Conservation (phyloP, 257 asterid species). For the Primulina eburnea region DNA sequence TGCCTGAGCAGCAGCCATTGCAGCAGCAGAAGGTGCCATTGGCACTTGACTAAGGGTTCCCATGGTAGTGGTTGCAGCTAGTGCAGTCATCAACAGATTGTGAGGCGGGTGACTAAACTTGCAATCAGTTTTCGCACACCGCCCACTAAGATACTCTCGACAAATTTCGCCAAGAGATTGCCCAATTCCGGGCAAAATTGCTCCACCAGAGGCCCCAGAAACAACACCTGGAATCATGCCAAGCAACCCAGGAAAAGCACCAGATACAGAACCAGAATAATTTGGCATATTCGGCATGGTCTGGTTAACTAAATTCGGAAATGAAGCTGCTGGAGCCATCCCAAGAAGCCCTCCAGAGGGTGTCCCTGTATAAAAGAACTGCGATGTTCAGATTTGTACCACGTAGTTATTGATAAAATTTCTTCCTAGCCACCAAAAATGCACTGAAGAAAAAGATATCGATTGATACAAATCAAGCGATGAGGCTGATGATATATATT, state of each 20-base stretch:
- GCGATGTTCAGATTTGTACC: constrained; percentile 19
- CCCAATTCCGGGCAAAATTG: constrained; percentile 89
- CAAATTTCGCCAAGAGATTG: constrained; percentile 89
- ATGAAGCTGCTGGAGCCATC: constrained; percentile 63
- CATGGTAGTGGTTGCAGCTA: constrained; percentile 76
- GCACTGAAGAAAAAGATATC: background rate
- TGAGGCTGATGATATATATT: too few relatives aligned
- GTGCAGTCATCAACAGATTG: constrained; percentile 77
- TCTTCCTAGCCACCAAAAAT: constrained; percentile 10
- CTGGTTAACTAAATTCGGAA: constrained; percentile 80
- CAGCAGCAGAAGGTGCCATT: constrained; percentile 99
- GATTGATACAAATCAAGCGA: too few relatives aligned
- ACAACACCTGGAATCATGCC: constrained; percentile 94
- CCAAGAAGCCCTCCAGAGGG: constrained; percentile 87
- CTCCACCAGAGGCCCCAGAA: constrained; percentile 92
- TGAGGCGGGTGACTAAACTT: constrained; percentile 88
- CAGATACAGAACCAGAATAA: constrained; percentile 85
- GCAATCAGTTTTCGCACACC: constrained; percentile 75
- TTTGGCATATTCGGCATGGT: constrained; percentile 99
- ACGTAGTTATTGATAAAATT: constrained; percentile 12
- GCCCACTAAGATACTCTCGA: constrained; percentile 81
- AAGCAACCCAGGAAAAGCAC: constrained; percentile 92
- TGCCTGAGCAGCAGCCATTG: constrained; percentile 99
- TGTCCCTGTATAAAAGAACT: constrained; percentile 53
- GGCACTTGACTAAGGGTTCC: constrained; percentile 88